Conservation (phyloP, 345 rosid genomes). For the Citrus australasica region DNA sequence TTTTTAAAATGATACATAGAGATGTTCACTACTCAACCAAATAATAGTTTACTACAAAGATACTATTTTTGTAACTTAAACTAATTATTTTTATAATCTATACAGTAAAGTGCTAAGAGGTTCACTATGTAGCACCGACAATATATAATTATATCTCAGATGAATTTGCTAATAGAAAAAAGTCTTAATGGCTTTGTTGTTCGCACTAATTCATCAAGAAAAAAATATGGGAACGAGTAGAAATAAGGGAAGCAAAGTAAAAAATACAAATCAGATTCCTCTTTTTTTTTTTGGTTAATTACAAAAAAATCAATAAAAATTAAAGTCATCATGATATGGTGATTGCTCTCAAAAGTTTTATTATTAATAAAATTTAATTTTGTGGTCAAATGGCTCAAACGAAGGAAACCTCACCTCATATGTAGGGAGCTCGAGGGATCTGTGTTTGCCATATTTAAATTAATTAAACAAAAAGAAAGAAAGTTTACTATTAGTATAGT, state of each 20-base stretch:
- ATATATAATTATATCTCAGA: no score
- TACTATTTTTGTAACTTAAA: no score
- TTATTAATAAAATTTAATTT: not conserved
- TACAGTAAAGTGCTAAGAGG: no score
- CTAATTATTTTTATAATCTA: no score
- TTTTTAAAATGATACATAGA: no score
- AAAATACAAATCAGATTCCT: not conserved
- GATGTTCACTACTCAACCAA: no score
- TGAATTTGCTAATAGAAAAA: not conserved
- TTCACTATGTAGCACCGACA: not conserved
- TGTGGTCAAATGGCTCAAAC: not conserved
- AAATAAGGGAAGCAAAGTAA: not conserved
- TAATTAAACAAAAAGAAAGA: no score
- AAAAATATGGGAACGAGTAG: not conserved
- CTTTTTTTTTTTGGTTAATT: conserved; percentile 11
- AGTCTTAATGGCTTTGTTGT: not conserved
- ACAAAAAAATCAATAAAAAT: conserved; percentile 10
- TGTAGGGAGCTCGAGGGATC: not conserved
- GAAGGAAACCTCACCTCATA: not conserved
- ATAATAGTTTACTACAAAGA: no score
- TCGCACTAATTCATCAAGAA: not conserved
- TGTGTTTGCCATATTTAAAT: no score
- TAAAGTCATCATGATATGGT: not conserved
- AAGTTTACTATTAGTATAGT: no score
- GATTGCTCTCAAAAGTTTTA: not conserved